Base-by-base conservation (phyloP, 495 filamentous ascomycete species). In the Neurospora africana region DNA sequence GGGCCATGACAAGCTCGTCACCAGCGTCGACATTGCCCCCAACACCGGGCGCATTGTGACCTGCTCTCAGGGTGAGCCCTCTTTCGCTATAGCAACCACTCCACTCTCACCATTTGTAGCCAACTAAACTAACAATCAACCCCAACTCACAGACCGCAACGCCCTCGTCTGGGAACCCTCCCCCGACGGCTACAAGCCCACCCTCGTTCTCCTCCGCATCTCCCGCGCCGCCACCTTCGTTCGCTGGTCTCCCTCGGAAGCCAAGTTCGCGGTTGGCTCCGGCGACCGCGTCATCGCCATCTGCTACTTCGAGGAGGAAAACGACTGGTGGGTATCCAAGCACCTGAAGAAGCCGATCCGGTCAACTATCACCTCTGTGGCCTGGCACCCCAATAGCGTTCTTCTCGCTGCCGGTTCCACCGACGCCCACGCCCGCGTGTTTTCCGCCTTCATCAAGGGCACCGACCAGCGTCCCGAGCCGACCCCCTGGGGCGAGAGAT, bases 311-410 rank as follows among this genome's bases (percentile, higher is more conserved):
- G 95, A 99, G 77, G 91, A 95, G 78, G 96, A 98, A 82, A 98
- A 98, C 79, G 93, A 98, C 84, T 98, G 96, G 96, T 99, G 95
- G 95, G 95, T 98, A 8, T 97, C 94, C 41, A 99, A 98, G 85
- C 95, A 99, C 81, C 81, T 99, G 72, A 98, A 97, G 87, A 98
- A 98, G 85, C 95, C 96, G 7, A 95, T 98, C 76, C 92, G 95
- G 69, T 95, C 92, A 78, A 99, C 95, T 65, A 92, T 99, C 76
- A 98, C 95, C 53, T 92, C 92, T 2, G 87, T 99, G 23, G 90
- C 88, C 61, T 99, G 95, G 95, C 95, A 99, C 78, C 95, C 96
- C 17, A 99, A 99, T 84, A 94, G 91, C 2, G 96, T 98, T 2
- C 88, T 99, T 15, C 86, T 99, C 7, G 95, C 94, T 3, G 93